These are phyloP conservation scores for Pleurotus djamor DNA, from an alignment of 768 basidiomycete species.

Conservation along the genomic window DNA sequence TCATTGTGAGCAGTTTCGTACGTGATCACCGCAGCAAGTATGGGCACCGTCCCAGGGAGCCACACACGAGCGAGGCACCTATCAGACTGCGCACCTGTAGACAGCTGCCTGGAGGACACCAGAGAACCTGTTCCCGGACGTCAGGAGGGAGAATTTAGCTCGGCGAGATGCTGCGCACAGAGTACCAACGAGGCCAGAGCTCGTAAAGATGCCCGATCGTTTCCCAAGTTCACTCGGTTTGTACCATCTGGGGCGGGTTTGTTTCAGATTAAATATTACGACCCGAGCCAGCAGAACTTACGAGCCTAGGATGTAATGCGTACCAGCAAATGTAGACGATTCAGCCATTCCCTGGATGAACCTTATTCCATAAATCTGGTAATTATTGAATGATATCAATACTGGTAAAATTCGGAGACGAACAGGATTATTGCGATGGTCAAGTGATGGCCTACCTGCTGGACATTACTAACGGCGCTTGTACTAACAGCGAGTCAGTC, in stretches of 20 bases:
- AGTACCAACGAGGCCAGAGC: conserved; percentile 58
- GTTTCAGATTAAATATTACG: neutral
- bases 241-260: conserved; percentile 64
- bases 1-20: conserved; percentile 4
- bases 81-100: conserved; percentile 41
- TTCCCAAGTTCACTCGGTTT: conserved; percentile 69
- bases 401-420: neutral
- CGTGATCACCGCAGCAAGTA: neutral
- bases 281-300: conserved; percentile 25
- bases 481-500: conserved; percentile 33
- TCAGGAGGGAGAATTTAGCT: neutral
- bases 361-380: conserved; percentile 63
- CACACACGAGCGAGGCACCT: neutral
- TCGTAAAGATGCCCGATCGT: conserved; percentile 70
- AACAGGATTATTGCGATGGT: neutral
- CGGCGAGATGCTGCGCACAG: conserved; percentile 37
- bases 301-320: conserved; percentile 73
- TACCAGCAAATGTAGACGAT: conserved; percentile 75
- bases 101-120: conserved; percentile 65
- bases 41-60: neutral
- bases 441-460: conserved; percentile 38
- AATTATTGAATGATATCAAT: neutral
- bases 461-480: conserved; percentile 49
- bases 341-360: conserved; percentile 76
- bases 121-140: conserved; percentile 44